These are phyloP conservation scores for Mycosphaerella sp. DNA, from an alignment of 2,329 filamentous ascomycete species.

Conservation along the genomic window DNA sequence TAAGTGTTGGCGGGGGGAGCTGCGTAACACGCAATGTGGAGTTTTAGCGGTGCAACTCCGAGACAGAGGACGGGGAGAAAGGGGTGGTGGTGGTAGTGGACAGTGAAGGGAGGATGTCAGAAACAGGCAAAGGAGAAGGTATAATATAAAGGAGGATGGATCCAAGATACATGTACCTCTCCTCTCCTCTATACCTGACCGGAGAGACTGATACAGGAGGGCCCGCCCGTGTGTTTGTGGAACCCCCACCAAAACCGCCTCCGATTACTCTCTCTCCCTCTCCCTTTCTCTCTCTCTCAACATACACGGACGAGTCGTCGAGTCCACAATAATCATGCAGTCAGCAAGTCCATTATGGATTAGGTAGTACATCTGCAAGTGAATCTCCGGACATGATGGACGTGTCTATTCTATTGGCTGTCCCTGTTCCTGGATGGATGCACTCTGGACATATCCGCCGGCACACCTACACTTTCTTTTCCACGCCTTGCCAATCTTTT, in stretches of 20 bases:
- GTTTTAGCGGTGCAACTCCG: background rate
- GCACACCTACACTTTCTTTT: background rate
- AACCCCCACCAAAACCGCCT: background rate
- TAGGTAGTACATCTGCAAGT: background rate
- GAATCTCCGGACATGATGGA: conserved; percentile 5
- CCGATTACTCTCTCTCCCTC: background rate
- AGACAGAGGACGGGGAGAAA: background rate
- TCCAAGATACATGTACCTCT: background rate
- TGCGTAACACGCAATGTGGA: background rate
- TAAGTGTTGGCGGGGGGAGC: background rate
- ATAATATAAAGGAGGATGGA: background rate
- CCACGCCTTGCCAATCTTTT: background rate
- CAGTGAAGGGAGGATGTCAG: background rate
- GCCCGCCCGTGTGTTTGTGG: no score
- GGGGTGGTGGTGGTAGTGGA: background rate
- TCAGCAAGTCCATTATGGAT: no score
- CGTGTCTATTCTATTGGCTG: conserved; percentile 5
- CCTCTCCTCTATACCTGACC: no score
- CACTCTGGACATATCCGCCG: background rate
- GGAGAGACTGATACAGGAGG: no score
- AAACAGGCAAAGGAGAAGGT: background rate
- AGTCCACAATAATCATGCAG: no score
- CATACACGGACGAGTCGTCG: no score
- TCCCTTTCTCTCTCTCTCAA: background rate
- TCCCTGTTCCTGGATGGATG: background rate